Evolutionary conservation across 345 rosid species (phyloP), one percentile per base, ranked within the genome.

Genomic region (Erodium maritimum): DNA sequence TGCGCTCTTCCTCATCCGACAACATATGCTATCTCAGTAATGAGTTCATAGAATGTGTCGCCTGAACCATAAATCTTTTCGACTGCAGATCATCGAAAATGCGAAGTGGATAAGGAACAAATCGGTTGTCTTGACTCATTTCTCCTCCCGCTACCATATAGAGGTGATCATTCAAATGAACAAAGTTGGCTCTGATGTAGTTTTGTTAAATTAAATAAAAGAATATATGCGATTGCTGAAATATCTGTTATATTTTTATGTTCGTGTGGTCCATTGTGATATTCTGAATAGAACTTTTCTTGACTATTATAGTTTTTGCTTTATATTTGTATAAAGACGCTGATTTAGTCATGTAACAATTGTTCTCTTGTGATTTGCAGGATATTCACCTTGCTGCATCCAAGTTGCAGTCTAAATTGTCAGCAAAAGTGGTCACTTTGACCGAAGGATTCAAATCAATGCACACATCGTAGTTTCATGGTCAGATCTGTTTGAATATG

Each of bases 401-500:
- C 37, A 84, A 81, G 81, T 68, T 91, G 85, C 98, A 88, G 62
- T 70, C 88, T 37, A 86, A 73, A 69, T 81, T 91, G 13, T 80
- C 93, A 1, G 91, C 90, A 12, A 91, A 91, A 74, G 95, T 86
- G n/a, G 75, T 86, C 62, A 89, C 96, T 55, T 73, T 88, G 48
- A 91, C 90, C 5, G 93, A 88, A 78, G 98, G 98, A 67, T 88
- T 88, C 77, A 88, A 80, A 73, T 88, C 95, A n/a, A 57, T 42
- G 62, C 64, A 86, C 67, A 68, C 88, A 1, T n/a, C n/a, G n/a
- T 77, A 71, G 63, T 66, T 55, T 17, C 17, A 11, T 24, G 19
- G 51, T 5, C 11, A 7, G 48, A 1, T 14, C 14, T 10, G 48
- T 10, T 42, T 42, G 14, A 10, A 42, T 42, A 42, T 42, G 48